These are phyloP conservation scores for Didymella lethalis DNA, from an alignment of 2,329 filamentous ascomycete species.

Conservation along the genomic window DNA sequence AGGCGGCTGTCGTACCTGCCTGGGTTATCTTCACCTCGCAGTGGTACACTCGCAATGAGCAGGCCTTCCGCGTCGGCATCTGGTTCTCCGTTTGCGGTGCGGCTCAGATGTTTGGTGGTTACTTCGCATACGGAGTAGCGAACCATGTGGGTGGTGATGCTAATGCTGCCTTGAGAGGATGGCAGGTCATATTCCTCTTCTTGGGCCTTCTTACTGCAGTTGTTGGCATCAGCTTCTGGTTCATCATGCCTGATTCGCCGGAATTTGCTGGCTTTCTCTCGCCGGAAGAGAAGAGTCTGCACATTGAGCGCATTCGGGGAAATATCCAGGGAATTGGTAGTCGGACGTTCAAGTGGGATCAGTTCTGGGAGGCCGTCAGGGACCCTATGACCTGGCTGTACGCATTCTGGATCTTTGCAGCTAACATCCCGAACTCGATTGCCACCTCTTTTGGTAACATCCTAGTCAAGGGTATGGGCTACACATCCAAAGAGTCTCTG, in stretches of 20 bases:
- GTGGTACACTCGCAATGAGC: neutral
- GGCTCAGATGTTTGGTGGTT: neutral
- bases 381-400: slow-evolving; percentile 51
- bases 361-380: slow-evolving; percentile 18
- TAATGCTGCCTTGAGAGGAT: neutral
- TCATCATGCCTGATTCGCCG: neutral
- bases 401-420: slow-evolving; percentile 49
- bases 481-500: slow-evolving; percentile 14
- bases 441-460: slow-evolving; percentile 51
- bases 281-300: neutral
- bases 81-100: neutral
- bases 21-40: neutral
- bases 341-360: neutral
- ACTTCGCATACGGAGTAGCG: neutral
- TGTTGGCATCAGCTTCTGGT: neutral
- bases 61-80: neutral
- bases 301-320: neutral
- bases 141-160: neutral
- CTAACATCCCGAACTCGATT: slow-evolving; percentile 51
- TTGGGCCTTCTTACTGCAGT: neutral
- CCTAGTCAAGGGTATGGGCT: slow-evolving; percentile 50
- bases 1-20: neutral
- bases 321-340: neutral
- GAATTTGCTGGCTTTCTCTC: neutral
- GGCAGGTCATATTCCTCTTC: neutral